Conservation (phyloP, 2,329 filamentous ascomycete genomes). For the Claviceps purpurea region DNA sequence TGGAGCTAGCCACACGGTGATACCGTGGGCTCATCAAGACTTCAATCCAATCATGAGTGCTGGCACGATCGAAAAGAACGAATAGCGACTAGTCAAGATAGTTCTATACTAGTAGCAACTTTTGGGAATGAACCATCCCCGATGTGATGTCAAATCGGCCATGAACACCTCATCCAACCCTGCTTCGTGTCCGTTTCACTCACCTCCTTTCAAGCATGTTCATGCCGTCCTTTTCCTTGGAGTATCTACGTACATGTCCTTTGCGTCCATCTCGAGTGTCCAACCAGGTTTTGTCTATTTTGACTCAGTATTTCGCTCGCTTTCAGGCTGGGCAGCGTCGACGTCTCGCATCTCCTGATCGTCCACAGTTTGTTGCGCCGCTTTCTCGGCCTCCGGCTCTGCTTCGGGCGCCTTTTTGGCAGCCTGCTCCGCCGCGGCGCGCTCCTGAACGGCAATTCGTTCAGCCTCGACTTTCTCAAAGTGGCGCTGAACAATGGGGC, state of each 20-base stretch:
- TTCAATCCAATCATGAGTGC: too few relatives aligned
- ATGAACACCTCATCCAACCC: not conserved
- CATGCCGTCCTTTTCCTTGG: not conserved
- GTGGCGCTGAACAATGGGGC: constrained; percentile 85
- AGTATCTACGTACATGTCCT: constrained; percentile 9
- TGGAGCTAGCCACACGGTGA: too few relatives aligned
- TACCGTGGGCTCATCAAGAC: too few relatives aligned
- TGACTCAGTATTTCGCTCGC: constrained; percentile 28
- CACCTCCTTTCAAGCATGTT: not conserved
- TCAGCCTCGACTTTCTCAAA: constrained; percentile 89
- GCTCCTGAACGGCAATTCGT: constrained; percentile 64
- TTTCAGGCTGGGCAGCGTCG: constrained; percentile 38
- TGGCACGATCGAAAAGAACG: too few relatives aligned
- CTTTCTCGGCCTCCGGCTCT: constrained; percentile 39
- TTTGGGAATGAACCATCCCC: not conserved
- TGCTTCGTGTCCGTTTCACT: not conserved
- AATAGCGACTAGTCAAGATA: not conserved
- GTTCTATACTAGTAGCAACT: not conserved
- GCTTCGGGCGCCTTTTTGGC: constrained; percentile 55
- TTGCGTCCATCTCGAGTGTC: constrained; percentile 1
- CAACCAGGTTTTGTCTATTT: constrained; percentile 17
- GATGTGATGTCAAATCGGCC: not conserved
- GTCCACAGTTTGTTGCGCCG: constrained; percentile 31
- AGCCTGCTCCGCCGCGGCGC: constrained; percentile 62
- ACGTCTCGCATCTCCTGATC: constrained; percentile 54